A percentile compares a stretch with the other conserved stretches of the same genome.
Evolutionary conservation across 2,329 filamentous ascomycete species (phyloP).

Genomic region (Ceratocystis papillata): DNA sequence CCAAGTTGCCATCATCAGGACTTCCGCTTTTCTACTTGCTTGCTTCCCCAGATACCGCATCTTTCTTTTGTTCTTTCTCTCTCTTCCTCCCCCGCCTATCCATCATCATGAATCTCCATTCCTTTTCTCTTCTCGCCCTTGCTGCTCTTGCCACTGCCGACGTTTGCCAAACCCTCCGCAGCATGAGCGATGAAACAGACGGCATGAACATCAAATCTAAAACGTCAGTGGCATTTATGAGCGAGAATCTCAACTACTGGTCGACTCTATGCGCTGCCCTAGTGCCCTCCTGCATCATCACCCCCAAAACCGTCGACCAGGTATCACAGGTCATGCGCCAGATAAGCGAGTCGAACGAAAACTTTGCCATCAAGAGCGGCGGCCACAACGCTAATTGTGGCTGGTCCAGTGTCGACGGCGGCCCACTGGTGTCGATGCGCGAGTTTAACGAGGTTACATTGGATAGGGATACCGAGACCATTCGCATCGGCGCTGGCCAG

Average conservation of each 20-base stretch:
- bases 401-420: slow-evolving; percentile 29
- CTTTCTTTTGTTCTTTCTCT: neutral
- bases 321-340: slow-evolving; percentile 25
- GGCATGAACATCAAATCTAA: slow-evolving; percentile 3
- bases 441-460: slow-evolving; percentile 25
- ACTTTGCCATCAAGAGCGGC: slow-evolving; percentile 35
- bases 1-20: too few relatives aligned
- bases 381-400: slow-evolving; percentile 30
- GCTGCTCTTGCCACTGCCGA: slow-evolving; percentile 13
- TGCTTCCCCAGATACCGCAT: neutral
- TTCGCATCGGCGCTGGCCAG: slow-evolving; percentile 37
- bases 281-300: slow-evolving; percentile 28
- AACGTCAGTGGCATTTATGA: neutral
- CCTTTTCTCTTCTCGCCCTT: slow-evolving; percentile 12
- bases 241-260: slow-evolving; percentile 29
- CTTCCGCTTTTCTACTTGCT: too few relatives aligned
- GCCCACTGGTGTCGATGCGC: slow-evolving; percentile 28
- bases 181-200: neutral
- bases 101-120: slow-evolving; percentile 1
- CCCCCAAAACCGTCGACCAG: slow-evolving; percentile 27
- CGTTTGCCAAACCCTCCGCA: neutral
- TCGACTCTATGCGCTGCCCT: slow-evolving; percentile 29
- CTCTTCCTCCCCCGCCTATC: neutral
- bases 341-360: slow-evolving; percentile 23
- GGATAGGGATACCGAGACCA: slow-evolving; percentile 28